Base-by-base conservation (phyloP, 208 protist species). In the Novymonas esmeraldas region DNA sequence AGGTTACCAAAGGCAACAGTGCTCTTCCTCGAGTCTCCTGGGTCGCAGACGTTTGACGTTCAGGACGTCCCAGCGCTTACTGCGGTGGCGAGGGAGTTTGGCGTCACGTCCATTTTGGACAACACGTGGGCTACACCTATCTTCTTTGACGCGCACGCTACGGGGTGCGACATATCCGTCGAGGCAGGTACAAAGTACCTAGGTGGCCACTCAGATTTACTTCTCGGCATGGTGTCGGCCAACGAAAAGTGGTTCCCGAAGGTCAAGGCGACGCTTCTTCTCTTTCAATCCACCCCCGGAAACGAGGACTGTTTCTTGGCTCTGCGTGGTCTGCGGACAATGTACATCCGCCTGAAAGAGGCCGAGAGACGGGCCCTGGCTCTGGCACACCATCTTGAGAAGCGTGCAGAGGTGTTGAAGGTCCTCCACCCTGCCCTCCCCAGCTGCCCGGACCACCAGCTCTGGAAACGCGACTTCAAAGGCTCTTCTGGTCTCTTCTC, bases 391-490 rank as follows among this genome's bases (percentile, higher is more conserved):
- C 60, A 38, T 20, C 34, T 78, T 2, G 4, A 46, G 3, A 24
- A 20, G 20, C 44, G 31, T 1, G 22, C 18, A 18, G 56, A 51
- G 4, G 64, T 63, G 20, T 44, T 70, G 39, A 4, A 31, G 34
- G 50, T 59, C 3, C 11, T 71, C 7, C 59, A 73, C 36, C 69
- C 69, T 18, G 69, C 64, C 11, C 52, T 68, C 38, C 50, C 63
- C 6, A 26, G 11, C 13, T 67, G 26, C 20, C 51, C 58, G 16
- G 72, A 64, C 5, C 63, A 78, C 36, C 50, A 66, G 14, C 36
- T 67, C 24, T 67, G 41, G 64, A 73, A 68, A 58, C 38, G 72
- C 5, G 58, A 78, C 51, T 78, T 78, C 42, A 78, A 46, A 1
- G 51, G 64, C 10, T 73, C 59, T 9, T 63, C 64, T 16, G 38